These are phyloP conservation scores for Phytophthora vignae DNA, from an alignment of 352 stramenopile species.

Conservation along the genomic window DNA sequence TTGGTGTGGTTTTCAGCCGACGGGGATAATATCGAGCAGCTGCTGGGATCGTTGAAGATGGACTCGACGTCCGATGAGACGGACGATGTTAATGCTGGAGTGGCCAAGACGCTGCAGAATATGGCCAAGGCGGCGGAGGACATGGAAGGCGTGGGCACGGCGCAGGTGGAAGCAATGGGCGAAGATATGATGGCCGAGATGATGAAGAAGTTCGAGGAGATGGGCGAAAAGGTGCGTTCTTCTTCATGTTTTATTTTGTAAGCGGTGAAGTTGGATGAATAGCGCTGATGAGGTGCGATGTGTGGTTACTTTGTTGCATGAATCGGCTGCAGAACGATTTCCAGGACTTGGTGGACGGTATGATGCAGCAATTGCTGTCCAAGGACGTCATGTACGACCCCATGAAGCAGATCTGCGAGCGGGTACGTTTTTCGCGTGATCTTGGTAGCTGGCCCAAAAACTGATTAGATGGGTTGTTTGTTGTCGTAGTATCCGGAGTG, in stretches of 20 bases:
- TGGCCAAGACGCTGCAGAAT: constrained; percentile 91
- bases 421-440: constrained; percentile 44
- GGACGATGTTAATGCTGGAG: constrained; percentile 81
- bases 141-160: constrained; percentile 85
- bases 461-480: no score
- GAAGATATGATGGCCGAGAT: constrained; percentile 97
- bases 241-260: no score
- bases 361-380: constrained; percentile 98
- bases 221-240: constrained; percentile 90
- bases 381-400: constrained; percentile 99
- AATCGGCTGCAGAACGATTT: constrained; percentile 76
- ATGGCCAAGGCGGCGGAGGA: constrained; percentile 90
- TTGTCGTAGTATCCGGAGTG: constrained; percentile 94
- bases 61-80: constrained; percentile 50
- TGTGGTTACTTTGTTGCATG: background rate
- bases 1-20: constrained; percentile 39
- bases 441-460: background rate
- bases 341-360: constrained; percentile 95
- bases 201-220: constrained; percentile 96
- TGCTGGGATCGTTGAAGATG: constrained; percentile 70
- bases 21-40: constrained; percentile 72
- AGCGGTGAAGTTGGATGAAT: no score
- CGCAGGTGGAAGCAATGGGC: constrained; percentile 89
- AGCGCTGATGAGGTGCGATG: no score
- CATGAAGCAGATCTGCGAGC: constrained; percentile 95